These are phyloP conservation scores for Stenocarpella maydis DNA, from an alignment of 2,329 filamentous ascomycete species.

Conservation along the genomic window DNA sequence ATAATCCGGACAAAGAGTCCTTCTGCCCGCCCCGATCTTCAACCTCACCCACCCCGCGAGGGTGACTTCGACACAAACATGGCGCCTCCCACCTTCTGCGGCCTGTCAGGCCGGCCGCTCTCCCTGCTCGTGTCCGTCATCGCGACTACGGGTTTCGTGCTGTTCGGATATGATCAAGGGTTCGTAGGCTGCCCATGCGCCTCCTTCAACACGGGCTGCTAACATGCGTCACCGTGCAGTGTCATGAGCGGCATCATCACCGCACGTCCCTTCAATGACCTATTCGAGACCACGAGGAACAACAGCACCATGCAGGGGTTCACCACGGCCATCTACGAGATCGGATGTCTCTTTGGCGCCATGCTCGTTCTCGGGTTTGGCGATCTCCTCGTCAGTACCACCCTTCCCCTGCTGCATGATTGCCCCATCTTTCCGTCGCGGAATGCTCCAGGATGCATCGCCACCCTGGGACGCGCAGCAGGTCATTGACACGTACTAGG, in stretches of 20 bases:
- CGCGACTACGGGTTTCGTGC: slow-evolving; percentile 69
- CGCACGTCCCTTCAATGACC: slow-evolving; percentile 56
- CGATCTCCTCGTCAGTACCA: slow-evolving; percentile 50
- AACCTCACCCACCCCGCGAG: not conserved
- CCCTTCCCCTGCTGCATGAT: too few relatives aligned
- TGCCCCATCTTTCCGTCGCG: too few relatives aligned
- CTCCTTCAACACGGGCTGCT: slow-evolving; percentile 18
- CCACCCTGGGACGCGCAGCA: too few relatives aligned
- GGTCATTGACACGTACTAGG: slow-evolving; percentile 33
- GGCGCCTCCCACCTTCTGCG: slow-evolving; percentile 64
- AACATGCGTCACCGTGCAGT: slow-evolving; percentile 38
- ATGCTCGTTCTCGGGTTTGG: slow-evolving; percentile 60
- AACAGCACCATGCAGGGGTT: slow-evolving; percentile 57
- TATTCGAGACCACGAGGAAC: slow-evolving; percentile 53
- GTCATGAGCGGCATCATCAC: slow-evolving; percentile 64
- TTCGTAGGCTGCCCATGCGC: slow-evolving; percentile 39
- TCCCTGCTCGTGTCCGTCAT: slow-evolving; percentile 67
- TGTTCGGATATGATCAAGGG: slow-evolving; percentile 67
- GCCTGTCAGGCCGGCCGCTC: slow-evolving; percentile 65
- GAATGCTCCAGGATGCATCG: too few relatives aligned
- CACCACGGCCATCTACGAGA: slow-evolving; percentile 58
- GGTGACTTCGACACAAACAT: slow-evolving; percentile 45
- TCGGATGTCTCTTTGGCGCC: slow-evolving; percentile 55
- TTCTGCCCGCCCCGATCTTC: not conserved
- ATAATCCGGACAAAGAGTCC: not conserved